Conservation (phyloP, 176 grass and related monocot genomes). For the Lolium perenne region DNA sequence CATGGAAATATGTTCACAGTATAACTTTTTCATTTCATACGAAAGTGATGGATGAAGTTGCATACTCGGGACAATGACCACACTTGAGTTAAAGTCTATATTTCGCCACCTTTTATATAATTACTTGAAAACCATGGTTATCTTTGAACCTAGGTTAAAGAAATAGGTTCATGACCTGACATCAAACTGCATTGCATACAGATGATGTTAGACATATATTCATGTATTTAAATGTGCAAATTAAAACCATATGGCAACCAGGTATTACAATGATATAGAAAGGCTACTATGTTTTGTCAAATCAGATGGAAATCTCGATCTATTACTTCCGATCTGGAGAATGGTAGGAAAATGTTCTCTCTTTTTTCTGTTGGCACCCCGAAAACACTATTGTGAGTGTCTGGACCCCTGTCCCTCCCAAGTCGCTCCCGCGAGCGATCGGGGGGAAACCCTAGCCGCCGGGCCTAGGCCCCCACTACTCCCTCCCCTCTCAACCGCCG, state of each 20-base stretch:
- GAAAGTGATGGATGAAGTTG: too few relatives aligned
- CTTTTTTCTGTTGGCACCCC: too few relatives aligned
- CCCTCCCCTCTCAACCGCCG: too few relatives aligned
- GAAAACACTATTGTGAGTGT: too few relatives aligned
- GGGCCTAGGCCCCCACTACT: too few relatives aligned
- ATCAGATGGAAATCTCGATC: too few relatives aligned
- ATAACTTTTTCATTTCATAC: too few relatives aligned
- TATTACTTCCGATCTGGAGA: not conserved
- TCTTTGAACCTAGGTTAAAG: not conserved
- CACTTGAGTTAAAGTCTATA: not conserved
- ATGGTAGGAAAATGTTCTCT: not conserved
- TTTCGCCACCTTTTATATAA: not conserved
- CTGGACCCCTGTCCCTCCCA: too few relatives aligned
- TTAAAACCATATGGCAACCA: not conserved
- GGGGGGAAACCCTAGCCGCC: too few relatives aligned
- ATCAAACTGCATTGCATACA: conserved; percentile 1
- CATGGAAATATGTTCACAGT: too few relatives aligned
- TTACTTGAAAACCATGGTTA: not conserved
- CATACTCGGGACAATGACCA: not conserved
- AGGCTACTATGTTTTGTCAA: too few relatives aligned
- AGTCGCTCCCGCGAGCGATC: too few relatives aligned
- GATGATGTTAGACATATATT: not conserved
- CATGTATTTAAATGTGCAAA: not conserved
- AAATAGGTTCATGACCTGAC: not conserved
- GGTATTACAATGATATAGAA: not conserved